Evolutionary conservation across 1,284 basidiomycete genomes (phyloP).

Genomic region (Cryptococcus neoformans): DNA sequence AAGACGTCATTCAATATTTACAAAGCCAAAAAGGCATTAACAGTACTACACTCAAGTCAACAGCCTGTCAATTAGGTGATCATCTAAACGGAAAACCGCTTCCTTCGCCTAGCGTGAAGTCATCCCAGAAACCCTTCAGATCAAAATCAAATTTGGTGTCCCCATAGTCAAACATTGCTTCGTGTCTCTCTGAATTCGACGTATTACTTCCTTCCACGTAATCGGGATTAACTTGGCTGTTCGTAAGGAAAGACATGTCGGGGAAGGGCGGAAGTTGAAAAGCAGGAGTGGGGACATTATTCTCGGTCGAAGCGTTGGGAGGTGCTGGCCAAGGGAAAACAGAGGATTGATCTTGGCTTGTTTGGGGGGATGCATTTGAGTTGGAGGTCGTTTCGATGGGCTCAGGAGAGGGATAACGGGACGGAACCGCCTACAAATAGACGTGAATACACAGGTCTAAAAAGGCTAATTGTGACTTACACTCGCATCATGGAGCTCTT

Average conservation of each 20-base stretch:
- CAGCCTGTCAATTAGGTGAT: background rate
- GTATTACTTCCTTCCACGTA: background rate
- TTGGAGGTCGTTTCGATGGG: constrained; percentile 3
- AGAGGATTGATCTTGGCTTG: background rate
- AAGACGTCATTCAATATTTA: background rate
- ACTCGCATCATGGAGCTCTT: constrained; percentile 38
- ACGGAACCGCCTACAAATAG: constrained; percentile 35
- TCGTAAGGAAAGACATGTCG: background rate
- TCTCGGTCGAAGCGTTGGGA: background rate
- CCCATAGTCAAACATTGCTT: constrained; percentile 30
- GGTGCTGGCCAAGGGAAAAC: constrained; percentile 13
- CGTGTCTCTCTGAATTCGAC: constrained; percentile 1
- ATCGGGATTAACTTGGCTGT: background rate
- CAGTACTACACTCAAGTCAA: too few species aligned
- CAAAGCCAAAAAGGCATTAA: background rate
- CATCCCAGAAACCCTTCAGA: constrained; percentile 45
- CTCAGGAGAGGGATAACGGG: constrained; percentile 40
- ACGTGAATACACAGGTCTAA: background rate
- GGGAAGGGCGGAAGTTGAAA: constrained; percentile 12
- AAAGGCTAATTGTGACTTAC: constrained; percentile 18
- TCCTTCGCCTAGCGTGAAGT: constrained; percentile 41
- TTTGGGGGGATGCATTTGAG: background rate
- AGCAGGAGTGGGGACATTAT: constrained; percentile 3
- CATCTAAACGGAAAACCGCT: constrained; percentile 43
- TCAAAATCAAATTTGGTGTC: constrained; percentile 42